Evolutionary conservation across 176 grass and related monocot species (phyloP), one percentile per base, ranked within the genome.

Genomic region (Oryza officinalis): DNA sequence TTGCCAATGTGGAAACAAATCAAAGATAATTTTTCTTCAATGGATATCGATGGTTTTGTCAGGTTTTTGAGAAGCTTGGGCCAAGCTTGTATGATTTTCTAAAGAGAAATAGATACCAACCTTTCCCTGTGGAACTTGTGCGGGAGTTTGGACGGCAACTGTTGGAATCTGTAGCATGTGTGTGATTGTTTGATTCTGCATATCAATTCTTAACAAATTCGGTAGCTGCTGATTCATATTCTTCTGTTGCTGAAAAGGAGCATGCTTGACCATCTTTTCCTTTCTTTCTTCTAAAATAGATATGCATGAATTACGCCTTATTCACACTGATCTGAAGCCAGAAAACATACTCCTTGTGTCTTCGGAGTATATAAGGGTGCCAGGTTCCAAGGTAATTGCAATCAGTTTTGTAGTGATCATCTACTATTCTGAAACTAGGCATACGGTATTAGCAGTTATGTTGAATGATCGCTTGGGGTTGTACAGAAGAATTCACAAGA

Each of bases 41-140:
- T 93, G 90, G 67, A 89, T 88, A 89, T 94, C 79, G 64, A 93
- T 98, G 83, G 63, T 97, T 87, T 91, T 95, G 86, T 92, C 96
- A 98, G 96, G 96, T 98, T 47, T 98, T 95, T 98, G 96, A 98
- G 96, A 98, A 95, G 96, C 96, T 98, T 94, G 96, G 96, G 67
- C 96, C 96, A 73, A 98, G 96, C 87, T 93, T 98, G 81, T 98
- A 90, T 98, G 96, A 95, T 93, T 98, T 93, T 93, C 89, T 95
- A 95, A 95, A 95, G 93, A 91, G 93, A 98, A 98, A 98, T 93
- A 98, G 88, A 85, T 98, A 95, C 83, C 87, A 89, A 90, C 93
- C 96, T 83, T 98, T 95, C 88, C 96, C 96, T 92, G 83, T 98
- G 91, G 92, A 95, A 90, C 96, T 98, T 95, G 93, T 98, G 85